A percentile compares a stretch with the other conserved stretches of the same genome.
phyloP scores from a whole-genome alignment of 495 filamentous ascomycete species.

The Aspergillus wentii region DNA sequence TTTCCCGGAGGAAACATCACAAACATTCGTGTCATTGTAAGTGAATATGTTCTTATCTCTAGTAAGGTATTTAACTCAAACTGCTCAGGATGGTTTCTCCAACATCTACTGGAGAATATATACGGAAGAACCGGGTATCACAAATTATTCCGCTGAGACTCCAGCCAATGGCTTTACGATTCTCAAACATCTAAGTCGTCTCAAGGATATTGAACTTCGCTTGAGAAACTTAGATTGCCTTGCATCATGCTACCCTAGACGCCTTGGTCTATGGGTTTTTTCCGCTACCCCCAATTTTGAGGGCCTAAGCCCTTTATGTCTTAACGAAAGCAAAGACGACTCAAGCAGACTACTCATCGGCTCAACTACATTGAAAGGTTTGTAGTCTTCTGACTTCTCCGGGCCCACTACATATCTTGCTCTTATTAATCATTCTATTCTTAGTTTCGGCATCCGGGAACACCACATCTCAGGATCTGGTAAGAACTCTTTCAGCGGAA shows the following conservation, averaged over 20 bases:
- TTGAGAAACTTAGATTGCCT: slow-evolving; percentile 33
- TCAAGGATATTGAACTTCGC: slow-evolving; percentile 40
- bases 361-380: slow-evolving; percentile 36
- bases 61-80: no score
- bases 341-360: slow-evolving; percentile 30
- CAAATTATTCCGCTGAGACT: slow-evolving; percentile 29
- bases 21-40: slow-evolving; percentile 44
- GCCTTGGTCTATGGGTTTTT: slow-evolving; percentile 40
- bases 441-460: slow-evolving; percentile 39
- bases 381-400: background rate
- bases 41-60: slow-evolving; percentile 15
- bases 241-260: slow-evolving; percentile 36
- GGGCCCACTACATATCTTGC: no score
- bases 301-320: slow-evolving; percentile 24
- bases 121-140: slow-evolving; percentile 35
- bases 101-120: slow-evolving; percentile 47
- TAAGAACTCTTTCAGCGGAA: slow-evolving; percentile 34
- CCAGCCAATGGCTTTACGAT: slow-evolving; percentile 38
- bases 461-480: slow-evolving; percentile 31
- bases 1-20: slow-evolving; percentile 43
- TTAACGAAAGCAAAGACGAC: slow-evolving; percentile 23
- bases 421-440: slow-evolving; percentile 6
- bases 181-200: slow-evolving; percentile 39
- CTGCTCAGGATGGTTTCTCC: slow-evolving; percentile 41
- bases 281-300: slow-evolving; percentile 40